Evolutionary conservation across 345 rosid species (phyloP).

Genomic region (Brassica cretica): DNA sequence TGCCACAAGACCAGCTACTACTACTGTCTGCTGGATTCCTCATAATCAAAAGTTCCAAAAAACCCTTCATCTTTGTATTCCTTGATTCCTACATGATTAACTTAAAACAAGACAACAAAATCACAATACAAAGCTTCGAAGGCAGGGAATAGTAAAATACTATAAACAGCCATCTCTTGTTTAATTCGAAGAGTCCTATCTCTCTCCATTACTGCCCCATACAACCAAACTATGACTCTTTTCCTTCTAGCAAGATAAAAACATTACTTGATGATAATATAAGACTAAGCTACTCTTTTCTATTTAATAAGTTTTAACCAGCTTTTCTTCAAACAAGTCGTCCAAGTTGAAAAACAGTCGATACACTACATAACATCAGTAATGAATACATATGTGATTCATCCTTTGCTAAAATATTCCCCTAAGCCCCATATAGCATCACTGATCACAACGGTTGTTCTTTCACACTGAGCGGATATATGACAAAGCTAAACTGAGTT

Average conservation of each 20-base stretch:
- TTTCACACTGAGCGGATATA: conserved; percentile 30
- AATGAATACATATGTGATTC: conserved; percentile 44
- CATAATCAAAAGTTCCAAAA: neutral
- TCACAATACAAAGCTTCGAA: neutral
- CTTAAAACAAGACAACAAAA: neutral
- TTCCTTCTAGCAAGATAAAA: conserved; percentile 43
- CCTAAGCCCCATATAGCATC: conserved; percentile 32
- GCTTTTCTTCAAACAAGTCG: conserved; percentile 35
- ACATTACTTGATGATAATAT: conserved; percentile 29
- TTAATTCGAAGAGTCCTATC: conserved; percentile 10
- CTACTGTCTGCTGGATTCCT: neutral
- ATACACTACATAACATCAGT: conserved; percentile 44
- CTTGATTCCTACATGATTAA: conserved; percentile 16
- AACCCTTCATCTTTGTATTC: neutral
- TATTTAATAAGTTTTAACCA: neutral
- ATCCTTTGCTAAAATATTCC: conserved; percentile 34
- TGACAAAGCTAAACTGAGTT: conserved; percentile 22
- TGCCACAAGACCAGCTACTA: neutral
- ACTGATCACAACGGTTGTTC: conserved; percentile 32
- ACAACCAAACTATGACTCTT: conserved; percentile 24
- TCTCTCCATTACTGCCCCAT: conserved; percentile 15
- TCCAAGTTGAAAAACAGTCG: conserved; percentile 46
- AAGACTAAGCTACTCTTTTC: conserved; percentile 1
- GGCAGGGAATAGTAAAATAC: neutral
- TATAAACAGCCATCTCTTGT: conserved; percentile 13